Base-by-base conservation (phyloP, 2,329 filamentous ascomycete species). In the Aquanectria penicillioides region DNA sequence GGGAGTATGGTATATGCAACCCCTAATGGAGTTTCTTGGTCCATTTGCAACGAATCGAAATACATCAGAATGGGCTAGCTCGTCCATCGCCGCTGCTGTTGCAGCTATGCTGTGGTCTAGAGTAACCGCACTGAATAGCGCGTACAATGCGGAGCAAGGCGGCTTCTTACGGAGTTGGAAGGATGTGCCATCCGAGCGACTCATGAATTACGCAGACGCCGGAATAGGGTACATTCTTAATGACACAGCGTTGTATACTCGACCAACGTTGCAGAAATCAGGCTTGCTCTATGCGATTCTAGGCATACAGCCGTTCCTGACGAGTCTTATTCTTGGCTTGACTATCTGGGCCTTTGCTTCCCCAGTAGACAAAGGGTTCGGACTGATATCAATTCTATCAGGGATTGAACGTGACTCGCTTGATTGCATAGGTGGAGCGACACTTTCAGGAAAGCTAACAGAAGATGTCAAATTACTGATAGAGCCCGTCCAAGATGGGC, bases 31-130 rank as follows among this genome's bases (percentile, higher is more conserved):
- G 23, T 41, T 55, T 5, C 41, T 59, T 1, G 56, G 41, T 11
- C 40, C 48, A 12, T 55, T 54, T 44, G 15, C 36, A 5, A 31
- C 7, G 5, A 6, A 9, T 2, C 26, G 40, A 26, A 59, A 51
- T 12, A 18, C 22, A 11, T 44, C 37, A 2, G 26, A 44, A 2
- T 57, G 46, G 46, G 23, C 22, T 13, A 29, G 18, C 6, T 15
- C 43, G 4, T 31, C 43, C 3, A 41, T 49, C 13, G 34, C 52
- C 2, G 34, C 23, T 11, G 18, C 26, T 5, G 33, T 26, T 28
- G 43, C 52, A 25, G 43, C 34, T 12, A 49, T 56, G 52, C 11
- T 47, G 4, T 56, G 52, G 52, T 49, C 52, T 2, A 36, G 44
- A 5, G 36, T 48, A 5, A 49, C 43, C 7, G 23, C n/a, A 11